Base-by-base conservation (phyloP, 2,329 filamentous ascomycete species). In the Didymella segeticola region DNA sequence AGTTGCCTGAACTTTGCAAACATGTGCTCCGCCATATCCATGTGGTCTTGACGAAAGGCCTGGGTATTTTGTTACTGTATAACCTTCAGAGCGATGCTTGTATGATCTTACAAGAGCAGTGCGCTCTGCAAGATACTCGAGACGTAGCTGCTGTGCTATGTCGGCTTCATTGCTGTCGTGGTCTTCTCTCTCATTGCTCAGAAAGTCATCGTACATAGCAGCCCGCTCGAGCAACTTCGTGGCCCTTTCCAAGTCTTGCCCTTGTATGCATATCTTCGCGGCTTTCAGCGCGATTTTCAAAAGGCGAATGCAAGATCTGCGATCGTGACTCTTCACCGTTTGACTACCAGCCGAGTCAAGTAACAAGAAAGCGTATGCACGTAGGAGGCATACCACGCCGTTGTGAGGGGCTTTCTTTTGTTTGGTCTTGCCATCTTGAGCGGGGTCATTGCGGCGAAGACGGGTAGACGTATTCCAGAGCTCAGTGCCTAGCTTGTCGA, bases 1-100 rank as follows among this genome's bases (percentile, higher is more conserved):
- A 68, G 34, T 12, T 69, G n/a, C 56, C 75, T 63, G 39, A 85
- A 74, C 63, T 89, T 89, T 29, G 74, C 74, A 71, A 88, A 93
- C 80, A 95, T 86, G 71, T 91, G 86, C 48, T 96, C 90, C 23
- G 90, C 90, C 41, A 92, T 83, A 52, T 93, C 89, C 12, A 89
- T 79, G 33, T 88, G 84, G 33, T 84, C 80, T 67, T 92, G 87
- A 63, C 86, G 86, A 86, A 88, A 96, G 25, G 87, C 83, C 90
- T 93, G 22, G 5, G 10, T 19, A 1, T 6, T 7, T 1, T 7
- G 11, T 54, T 14, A 54, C 22, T 43, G 15, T 12, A 11, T 4
- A 7, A 5, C 7, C 4, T 5, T 34, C 10, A 12, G 15, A 22
- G 7, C 34, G 11, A 15, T 19, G 15, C 17, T 31, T 9, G 3